These are phyloP conservation scores for Alternaria brassicae DNA, from an alignment of 2,329 filamentous ascomycete genomes.

Conservation along the genomic window DNA sequence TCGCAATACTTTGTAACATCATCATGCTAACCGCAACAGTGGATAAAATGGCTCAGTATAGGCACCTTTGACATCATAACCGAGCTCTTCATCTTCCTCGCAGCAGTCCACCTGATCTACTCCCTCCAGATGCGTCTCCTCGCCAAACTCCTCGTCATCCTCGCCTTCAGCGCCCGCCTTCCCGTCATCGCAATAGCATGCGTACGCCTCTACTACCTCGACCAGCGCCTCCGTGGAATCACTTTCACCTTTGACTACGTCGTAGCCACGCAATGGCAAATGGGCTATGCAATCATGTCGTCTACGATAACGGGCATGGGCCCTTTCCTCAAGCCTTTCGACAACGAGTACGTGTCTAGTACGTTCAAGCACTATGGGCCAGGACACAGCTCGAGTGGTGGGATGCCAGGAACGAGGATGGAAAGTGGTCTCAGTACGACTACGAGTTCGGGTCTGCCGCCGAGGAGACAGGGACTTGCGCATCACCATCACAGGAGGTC, in stretches of 20 bases:
- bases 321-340: conserved; percentile 45
- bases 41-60: conserved; percentile 41
- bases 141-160: conserved; percentile 36
- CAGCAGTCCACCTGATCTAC: conserved; percentile 36
- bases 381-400: background rate
- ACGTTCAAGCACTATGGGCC: conserved; percentile 20
- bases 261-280: conserved; percentile 46
- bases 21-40: conserved; percentile 22
- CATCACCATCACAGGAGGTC: background rate
- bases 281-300: conserved; percentile 47
- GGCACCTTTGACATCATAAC: conserved; percentile 37
- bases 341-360: conserved; percentile 30
- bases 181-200: conserved; percentile 37
- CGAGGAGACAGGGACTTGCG: background rate
- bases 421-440: background rate
- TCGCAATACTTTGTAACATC: background rate
- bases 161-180: conserved; percentile 41
- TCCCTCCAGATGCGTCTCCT: conserved; percentile 38
- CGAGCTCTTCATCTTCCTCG: conserved; percentile 37
- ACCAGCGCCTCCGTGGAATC: conserved; percentile 20
- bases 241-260: conserved; percentile 35
- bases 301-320: conserved; percentile 43
- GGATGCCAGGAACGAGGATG: background rate
- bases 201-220: conserved; percentile 38
- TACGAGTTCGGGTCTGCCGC: background rate